A percentile compares a stretch with the other conserved stretches of the same genome.
Evolutionary conservation across 2,329 filamentous ascomycete species (phyloP).

Genomic region (Alternaria sp.): DNA sequence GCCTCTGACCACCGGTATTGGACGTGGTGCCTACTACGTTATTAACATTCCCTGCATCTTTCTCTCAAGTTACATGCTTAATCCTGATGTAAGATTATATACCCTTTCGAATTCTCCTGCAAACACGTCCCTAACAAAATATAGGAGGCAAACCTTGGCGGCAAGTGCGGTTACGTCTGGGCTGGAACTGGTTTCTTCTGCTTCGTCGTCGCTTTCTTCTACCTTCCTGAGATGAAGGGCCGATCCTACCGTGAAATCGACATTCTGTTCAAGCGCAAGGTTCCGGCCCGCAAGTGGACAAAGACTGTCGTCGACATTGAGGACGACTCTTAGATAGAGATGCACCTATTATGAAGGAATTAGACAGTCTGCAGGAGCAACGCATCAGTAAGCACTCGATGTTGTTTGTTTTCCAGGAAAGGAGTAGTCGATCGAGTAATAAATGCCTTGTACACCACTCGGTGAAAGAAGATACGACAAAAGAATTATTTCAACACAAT

Average conservation of each 20-base stretch:
- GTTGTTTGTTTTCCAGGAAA: background rate
- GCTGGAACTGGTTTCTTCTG: slow-evolving; percentile 63
- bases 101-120: slow-evolving; percentile 59
- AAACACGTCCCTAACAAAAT: slow-evolving; percentile 61
- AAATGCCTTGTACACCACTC: background rate
- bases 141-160: slow-evolving; percentile 62
- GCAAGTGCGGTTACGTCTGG: slow-evolving; percentile 50
- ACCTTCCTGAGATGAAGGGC: slow-evolving; percentile 64
- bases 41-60: slow-evolving; percentile 73
- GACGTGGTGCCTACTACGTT: slow-evolving; percentile 70
- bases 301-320: slow-evolving; percentile 65
- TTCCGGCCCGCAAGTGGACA: slow-evolving; percentile 65
- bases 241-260: slow-evolving; percentile 63
- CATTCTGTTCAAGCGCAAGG: slow-evolving; percentile 54
- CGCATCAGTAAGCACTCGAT: background rate
- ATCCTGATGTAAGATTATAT: slow-evolving; percentile 54
- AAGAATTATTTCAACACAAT: slow-evolving; percentile 1
- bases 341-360: background rate
- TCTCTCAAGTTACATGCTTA: slow-evolving; percentile 68
- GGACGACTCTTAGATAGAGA: slow-evolving; percentile 66
- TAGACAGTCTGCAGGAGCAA: background rate
- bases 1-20: slow-evolving; percentile 71
- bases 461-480: background rate
- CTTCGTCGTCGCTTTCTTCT: slow-evolving; percentile 59
- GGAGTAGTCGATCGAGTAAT: slow-evolving; percentile 2